phyloP scores from a whole-genome alignment of 2,329 filamentous ascomycete species.

The Fusarium mundagurra region DNA sequence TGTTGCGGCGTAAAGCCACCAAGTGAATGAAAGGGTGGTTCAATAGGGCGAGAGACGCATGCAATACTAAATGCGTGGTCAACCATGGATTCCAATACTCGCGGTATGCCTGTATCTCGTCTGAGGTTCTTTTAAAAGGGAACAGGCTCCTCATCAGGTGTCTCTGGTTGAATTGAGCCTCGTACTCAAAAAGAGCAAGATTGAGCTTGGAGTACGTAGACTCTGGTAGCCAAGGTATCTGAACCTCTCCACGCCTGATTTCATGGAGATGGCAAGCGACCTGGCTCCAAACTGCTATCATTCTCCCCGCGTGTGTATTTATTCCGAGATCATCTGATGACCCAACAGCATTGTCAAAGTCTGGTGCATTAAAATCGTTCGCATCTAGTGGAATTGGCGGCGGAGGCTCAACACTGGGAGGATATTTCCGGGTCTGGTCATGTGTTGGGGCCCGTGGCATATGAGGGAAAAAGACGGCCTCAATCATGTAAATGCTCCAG shows the following conservation, averaged over 20 bases:
- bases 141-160: constrained; percentile 12
- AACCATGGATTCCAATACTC: constrained; percentile 17
- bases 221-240: constrained; percentile 11
- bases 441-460: neutral
- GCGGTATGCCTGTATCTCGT: neutral
- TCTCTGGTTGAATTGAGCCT: constrained; percentile 7
- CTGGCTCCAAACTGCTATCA: neutral
- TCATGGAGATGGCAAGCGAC: constrained; percentile 1
- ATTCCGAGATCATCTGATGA: neutral
- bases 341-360: constrained; percentile 1
- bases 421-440: neutral
- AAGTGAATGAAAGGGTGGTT: constrained; percentile 13
- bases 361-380: neutral
- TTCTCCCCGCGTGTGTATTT: neutral
- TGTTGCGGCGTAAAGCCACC: neutral
- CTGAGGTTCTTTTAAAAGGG: neutral
- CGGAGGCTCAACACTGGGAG: neutral
- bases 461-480: neutral
- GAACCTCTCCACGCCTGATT: neutral
- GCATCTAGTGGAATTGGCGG: neutral
- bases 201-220: constrained; percentile 11
- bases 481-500: constrained; percentile 5
- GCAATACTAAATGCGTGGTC: constrained; percentile 1
- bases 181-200: constrained; percentile 6
- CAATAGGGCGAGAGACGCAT: constrained; percentile 6